phyloP scores from a whole-genome alignment of 2,329 filamentous ascomycete genomes.

The Exophiala alcalophila region DNA sequence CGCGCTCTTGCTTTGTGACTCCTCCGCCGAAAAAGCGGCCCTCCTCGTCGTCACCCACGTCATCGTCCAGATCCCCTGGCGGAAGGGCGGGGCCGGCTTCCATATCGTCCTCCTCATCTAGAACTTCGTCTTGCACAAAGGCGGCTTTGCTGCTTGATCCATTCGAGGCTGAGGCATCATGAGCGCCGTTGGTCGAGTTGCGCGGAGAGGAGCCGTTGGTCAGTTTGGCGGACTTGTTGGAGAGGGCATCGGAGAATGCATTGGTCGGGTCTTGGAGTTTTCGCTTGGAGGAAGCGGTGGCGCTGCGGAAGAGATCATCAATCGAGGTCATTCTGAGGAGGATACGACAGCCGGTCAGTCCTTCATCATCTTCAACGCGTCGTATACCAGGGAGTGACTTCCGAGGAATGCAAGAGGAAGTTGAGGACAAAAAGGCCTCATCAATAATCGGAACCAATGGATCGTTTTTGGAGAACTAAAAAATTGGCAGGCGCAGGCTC shows the following conservation, averaged over 20 bases:
- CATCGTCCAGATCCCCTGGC: conserved; percentile 53
- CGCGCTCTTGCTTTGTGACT: conserved; percentile 73
- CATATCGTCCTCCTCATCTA: conserved; percentile 44
- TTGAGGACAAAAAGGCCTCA: too few species aligned
- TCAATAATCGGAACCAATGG: too few species aligned
- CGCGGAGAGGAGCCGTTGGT: conserved; percentile 27
- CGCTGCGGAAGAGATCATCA: conserved; percentile 28
- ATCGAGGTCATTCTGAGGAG: conserved; percentile 30
- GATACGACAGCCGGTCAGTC: too few species aligned
- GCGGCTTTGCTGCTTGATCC: conserved; percentile 16
- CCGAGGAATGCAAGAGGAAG: too few species aligned
- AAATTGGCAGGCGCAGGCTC: too few species aligned
- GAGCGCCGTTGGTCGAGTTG: conserved; percentile 12
- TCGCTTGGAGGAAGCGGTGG: conserved; percentile 26
- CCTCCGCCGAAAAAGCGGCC: conserved; percentile 95
- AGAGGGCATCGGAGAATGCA: conserved; percentile 23
- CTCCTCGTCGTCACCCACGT: conserved; percentile 74
- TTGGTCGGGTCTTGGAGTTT: conserved; percentile 30
- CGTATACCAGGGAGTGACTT: too few species aligned
- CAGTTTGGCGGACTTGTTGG: conserved; percentile 30
- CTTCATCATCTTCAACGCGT: too few species aligned
- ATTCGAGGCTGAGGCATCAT: conserved; percentile 11
- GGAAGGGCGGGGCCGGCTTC: conserved; percentile 56
- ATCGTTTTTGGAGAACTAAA: too few species aligned
- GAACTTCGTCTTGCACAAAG: conserved; percentile 25